These are phyloP conservation scores for Saccharomycopsis capsularis DNA, from an alignment of 805 yeast genomes.

Conservation along the genomic window DNA sequence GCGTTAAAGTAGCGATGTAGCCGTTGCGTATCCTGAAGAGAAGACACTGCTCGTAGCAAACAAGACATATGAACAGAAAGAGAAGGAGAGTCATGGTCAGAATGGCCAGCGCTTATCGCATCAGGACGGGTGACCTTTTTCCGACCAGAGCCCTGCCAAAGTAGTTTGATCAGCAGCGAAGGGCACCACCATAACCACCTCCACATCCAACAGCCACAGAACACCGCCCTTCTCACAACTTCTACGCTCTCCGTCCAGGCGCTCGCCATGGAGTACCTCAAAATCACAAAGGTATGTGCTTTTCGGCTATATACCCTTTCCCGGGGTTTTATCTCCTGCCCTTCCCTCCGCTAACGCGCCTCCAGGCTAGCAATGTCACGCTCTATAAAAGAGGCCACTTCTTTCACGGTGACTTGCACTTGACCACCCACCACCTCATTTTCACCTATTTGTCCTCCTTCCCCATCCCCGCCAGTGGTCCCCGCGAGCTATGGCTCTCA, in stretches of 20 bases:
- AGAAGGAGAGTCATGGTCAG: no score
- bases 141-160: no score
- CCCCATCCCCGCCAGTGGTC: slow-evolving; percentile 23
- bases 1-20: background rate
- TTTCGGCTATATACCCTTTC: background rate
- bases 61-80: no score
- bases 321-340: background rate
- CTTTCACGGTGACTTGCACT: slow-evolving; percentile 53
- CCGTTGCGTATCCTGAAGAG: no score
- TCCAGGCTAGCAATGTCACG: slow-evolving; percentile 41
- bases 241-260: no score
- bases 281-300: slow-evolving; percentile 41
- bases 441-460: slow-evolving; percentile 36
- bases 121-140: no score
- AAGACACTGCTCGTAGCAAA: no score
- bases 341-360: slow-evolving; percentile 10
- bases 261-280: slow-evolving; percentile 45
- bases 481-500: slow-evolving; percentile 81
- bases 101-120: no score
- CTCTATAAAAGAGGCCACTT: slow-evolving; percentile 52
- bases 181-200: no score
- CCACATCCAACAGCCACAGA: background rate
- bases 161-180: no score
- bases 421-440: slow-evolving; percentile 71
- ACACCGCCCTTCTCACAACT: background rate